Evolutionary conservation across 2,329 filamentous ascomycete genomes (phyloP).

Genomic region (Cercospora janseana): DNA sequence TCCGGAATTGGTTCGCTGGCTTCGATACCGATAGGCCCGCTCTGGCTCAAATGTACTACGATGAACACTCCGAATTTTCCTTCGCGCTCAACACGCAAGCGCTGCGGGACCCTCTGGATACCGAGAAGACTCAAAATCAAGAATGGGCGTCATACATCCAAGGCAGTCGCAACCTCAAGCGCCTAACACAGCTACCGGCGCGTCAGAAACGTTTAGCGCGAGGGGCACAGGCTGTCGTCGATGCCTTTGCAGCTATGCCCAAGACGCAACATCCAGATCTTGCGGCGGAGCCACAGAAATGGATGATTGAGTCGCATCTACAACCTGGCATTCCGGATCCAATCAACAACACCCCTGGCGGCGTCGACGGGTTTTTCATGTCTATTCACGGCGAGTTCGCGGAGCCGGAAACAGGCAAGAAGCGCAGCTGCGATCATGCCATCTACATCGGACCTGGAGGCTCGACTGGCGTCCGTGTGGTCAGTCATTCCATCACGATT

Average conservation of each 20-base stretch:
- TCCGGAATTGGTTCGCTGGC: conserved; percentile 68
- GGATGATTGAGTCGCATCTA: conserved; percentile 78
- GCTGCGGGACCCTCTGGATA: conserved; percentile 46
- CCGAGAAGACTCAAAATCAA: conserved; percentile 44
- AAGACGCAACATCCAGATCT: conserved; percentile 73
- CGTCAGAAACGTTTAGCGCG: conserved; percentile 65
- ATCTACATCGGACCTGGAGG: conserved; percentile 69
- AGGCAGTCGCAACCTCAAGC: conserved; percentile 73
- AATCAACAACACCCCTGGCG: conserved; percentile 58
- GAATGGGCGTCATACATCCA: conserved; percentile 75
- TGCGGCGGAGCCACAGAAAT: conserved; percentile 64
- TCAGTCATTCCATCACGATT: conserved; percentile 75
- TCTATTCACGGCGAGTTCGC: conserved; percentile 82
- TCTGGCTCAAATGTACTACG: conserved; percentile 69
- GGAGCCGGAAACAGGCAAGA: conserved; percentile 60
- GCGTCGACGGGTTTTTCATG: conserved; percentile 75
- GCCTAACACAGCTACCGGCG: conserved; percentile 60
- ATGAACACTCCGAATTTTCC: conserved; percentile 72
- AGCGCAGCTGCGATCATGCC: conserved; percentile 75
- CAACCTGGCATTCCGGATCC: conserved; percentile 70
- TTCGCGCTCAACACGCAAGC: conserved; percentile 66
- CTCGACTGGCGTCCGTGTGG: conserved; percentile 66
- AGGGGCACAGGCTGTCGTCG: conserved; percentile 63
- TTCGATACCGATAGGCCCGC: conserved; percentile 70
- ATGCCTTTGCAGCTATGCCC: conserved; percentile 69